Percentiles rank a stretch among this genome's conserved stretches.
These are phyloP conservation scores for Aphanomyces stellatus DNA, from an alignment of 352 stramenopile genomes.

Conservation along the genomic window DNA sequence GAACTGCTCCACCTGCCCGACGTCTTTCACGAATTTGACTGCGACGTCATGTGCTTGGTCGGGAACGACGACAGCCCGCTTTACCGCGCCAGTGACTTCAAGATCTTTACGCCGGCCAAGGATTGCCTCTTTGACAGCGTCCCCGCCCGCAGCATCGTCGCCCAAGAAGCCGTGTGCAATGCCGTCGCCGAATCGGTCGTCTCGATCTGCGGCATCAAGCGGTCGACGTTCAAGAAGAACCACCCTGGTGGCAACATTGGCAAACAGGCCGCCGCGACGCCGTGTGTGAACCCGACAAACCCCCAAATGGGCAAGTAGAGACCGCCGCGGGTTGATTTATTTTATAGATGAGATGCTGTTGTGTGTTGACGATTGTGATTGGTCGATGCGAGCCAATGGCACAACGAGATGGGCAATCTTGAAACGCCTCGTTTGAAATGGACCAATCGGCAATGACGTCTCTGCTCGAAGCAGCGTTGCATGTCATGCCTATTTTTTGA, in stretches of 20 bases:
- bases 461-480: too few species aligned
- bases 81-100: constrained; percentile 30
- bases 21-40: constrained; percentile 32
- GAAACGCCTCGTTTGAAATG: too few species aligned
- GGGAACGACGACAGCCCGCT: constrained; percentile 33
- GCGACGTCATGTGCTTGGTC: constrained; percentile 43
- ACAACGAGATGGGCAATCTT: too few species aligned
- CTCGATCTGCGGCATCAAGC: constrained; percentile 25
- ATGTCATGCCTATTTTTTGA: too few species aligned
- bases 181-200: constrained; percentile 58
- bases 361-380: too few species aligned
- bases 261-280: not conserved
- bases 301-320: not conserved
- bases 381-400: too few species aligned
- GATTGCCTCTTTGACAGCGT: constrained; percentile 41
- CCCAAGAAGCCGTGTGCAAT: constrained; percentile 71
- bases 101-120: constrained; percentile 35
- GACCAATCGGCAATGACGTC: too few species aligned
- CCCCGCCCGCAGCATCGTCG: constrained; percentile 66
- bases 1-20: constrained; percentile 49
- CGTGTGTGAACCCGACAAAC: not conserved
- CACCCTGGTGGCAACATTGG: constrained; percentile 71
- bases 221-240: constrained; percentile 35
- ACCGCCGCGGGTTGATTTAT: too few species aligned
- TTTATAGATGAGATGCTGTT: too few species aligned